A percentile compares a stretch with the other conserved stretches of the same genome.
Evolutionary conservation across 345 rosid species (phyloP).

Genomic region (Mallotus nudiflorus): DNA sequence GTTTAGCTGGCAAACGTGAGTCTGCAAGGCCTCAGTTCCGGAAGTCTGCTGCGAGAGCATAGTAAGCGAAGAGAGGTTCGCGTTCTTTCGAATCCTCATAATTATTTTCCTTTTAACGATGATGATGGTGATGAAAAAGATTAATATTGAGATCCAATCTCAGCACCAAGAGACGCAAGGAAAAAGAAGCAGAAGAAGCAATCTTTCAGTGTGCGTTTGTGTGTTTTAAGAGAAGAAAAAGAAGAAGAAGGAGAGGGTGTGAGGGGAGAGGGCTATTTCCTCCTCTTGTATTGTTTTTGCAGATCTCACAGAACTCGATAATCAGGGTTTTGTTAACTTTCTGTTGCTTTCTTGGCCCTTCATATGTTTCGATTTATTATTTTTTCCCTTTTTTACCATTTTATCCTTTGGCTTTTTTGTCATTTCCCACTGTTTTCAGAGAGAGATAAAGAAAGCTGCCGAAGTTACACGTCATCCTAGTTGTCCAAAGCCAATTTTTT

Average conservation of each 20-base stretch:
- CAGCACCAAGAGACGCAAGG: not conserved
- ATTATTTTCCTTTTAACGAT: not conserved
- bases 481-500: constrained; percentile 32
- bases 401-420: constrained; percentile 28
- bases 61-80: constrained; percentile 53
- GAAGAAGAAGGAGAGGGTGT: not conserved
- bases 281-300: constrained; percentile 25
- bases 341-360: constrained; percentile 59
- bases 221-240: not conserved
- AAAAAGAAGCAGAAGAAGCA: not conserved
- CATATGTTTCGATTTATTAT: constrained; percentile 50
- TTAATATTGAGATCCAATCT: constrained; percentile 17
- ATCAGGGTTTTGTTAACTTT: constrained; percentile 49
- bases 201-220: constrained; percentile 11
- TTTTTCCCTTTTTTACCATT: constrained; percentile 28
- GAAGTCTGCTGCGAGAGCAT: constrained; percentile 44
- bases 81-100: constrained; percentile 97
- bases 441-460: constrained; percentile 46
- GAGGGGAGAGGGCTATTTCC: constrained; percentile 12
- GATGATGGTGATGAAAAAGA: not conserved
- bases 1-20: constrained; percentile 86
- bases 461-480: constrained; percentile 45
- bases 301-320: constrained; percentile 79
- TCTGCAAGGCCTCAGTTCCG: constrained; percentile 35
- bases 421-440: constrained; percentile 16